Percentiles rank a stretch among this genome's conserved stretches.
Conservation (phyloP, 2,329 filamentous ascomycete genomes). For the Zymoseptoria pseudotritici region DNA sequence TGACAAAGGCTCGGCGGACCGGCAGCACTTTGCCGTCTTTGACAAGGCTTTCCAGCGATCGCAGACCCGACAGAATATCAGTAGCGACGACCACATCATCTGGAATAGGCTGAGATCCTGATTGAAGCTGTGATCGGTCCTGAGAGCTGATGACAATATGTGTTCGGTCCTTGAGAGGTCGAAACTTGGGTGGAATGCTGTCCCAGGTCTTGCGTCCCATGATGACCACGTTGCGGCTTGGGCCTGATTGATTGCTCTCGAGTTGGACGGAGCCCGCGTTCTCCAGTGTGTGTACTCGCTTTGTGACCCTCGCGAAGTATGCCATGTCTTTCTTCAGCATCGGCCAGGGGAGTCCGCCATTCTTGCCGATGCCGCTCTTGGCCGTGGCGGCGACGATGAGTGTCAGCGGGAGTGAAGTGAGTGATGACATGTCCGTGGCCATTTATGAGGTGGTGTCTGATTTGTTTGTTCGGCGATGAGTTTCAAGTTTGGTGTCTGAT, state of each 20-base stretch:
- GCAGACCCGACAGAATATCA: conserved; percentile 24
- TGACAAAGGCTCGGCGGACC: conserved; percentile 66
- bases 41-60: conserved; percentile 27
- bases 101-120: conserved; percentile 17
- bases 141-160: conserved; percentile 71
- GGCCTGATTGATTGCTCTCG: conserved; percentile 9
- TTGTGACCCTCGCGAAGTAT: conserved; percentile 88
- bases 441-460: conserved; percentile 4
- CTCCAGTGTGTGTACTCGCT: conserved; percentile 53
- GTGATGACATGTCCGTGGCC: conserved; percentile 22
- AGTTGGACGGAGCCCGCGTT: conserved; percentile 21
- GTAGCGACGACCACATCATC: conserved; percentile 49
- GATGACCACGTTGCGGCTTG: conserved; percentile 58
- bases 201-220: conserved; percentile 99
- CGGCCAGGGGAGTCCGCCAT: conserved; percentile 78
- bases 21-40: conserved; percentile 17
- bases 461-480: background rate
- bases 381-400: conserved; percentile 91
- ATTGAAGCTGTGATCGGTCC: conserved; percentile 13
- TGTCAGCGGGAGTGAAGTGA: conserved; percentile 49
- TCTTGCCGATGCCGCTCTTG: conserved; percentile 74
- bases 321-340: conserved; percentile 88
- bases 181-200: conserved; percentile 69
- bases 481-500: background rate
- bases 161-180: conserved; percentile 69